phyloP scores from a whole-genome alignment of 495 filamentous ascomycete genomes.

The Talaromyces liani region DNA sequence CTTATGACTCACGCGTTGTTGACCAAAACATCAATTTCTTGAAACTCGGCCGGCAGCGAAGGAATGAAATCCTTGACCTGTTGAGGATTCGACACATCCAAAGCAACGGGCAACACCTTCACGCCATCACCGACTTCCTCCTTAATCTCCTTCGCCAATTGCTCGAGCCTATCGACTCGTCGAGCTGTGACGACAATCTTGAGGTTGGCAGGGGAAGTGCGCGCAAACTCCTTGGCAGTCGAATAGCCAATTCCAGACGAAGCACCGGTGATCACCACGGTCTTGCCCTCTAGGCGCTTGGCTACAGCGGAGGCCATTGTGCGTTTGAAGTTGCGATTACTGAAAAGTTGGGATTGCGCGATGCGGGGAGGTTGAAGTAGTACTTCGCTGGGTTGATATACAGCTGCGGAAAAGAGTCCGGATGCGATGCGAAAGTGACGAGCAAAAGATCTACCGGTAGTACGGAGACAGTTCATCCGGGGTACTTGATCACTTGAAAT shows the following conservation, averaged over 20 bases:
- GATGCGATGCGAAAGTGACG: neutral
- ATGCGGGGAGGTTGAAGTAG: neutral
- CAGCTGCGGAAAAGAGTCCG: neutral
- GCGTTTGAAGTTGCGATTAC: slow-evolving; percentile 17
- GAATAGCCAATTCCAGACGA: slow-evolving; percentile 86
- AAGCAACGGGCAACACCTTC: slow-evolving; percentile 68
- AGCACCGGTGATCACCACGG: slow-evolving; percentile 85
- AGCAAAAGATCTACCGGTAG: neutral
- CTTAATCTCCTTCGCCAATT: slow-evolving; percentile 70
- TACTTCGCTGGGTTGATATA: neutral
- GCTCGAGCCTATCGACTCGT: slow-evolving; percentile 66
- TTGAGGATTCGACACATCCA: slow-evolving; percentile 79
- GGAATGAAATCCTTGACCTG: slow-evolving; percentile 70
- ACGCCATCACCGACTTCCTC: slow-evolving; percentile 76
- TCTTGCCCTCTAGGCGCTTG: slow-evolving; percentile 90
- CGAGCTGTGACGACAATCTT: slow-evolving; percentile 84
- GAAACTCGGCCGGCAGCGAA: slow-evolving; percentile 71
- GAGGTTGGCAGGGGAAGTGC: slow-evolving; percentile 71
- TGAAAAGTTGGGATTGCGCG: neutral
- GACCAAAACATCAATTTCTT: slow-evolving; percentile 81
- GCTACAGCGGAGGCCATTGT: slow-evolving; percentile 72
- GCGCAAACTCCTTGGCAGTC: slow-evolving; percentile 86
- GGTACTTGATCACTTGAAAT: neutral
- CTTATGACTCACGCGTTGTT: slow-evolving; percentile 80
- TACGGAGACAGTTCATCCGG: neutral